These are phyloP conservation scores for Pleurotus giganteus DNA, from an alignment of 768 basidiomycete genomes.

Conservation along the genomic window DNA sequence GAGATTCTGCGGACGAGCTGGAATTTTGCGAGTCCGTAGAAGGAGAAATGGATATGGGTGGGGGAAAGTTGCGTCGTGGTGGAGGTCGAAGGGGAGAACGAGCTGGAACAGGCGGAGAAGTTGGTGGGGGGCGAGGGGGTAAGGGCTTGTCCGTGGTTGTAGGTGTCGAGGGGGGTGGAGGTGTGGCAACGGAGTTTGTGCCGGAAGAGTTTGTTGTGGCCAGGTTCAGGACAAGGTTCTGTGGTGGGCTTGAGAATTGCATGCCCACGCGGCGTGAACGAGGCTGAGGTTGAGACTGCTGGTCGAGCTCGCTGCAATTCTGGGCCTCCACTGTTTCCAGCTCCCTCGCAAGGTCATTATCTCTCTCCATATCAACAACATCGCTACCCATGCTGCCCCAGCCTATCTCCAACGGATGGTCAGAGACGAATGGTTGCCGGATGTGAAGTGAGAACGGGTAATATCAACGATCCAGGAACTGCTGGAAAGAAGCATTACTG, in stretches of 20 bases:
- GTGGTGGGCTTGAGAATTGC: constrained; percentile 7
- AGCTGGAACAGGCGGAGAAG: constrained; percentile 19
- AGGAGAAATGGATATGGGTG: constrained; percentile 16
- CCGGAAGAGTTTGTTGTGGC: constrained; percentile 7
- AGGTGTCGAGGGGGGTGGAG: constrained; percentile 4
- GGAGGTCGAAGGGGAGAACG: constrained; percentile 25
- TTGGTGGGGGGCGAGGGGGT: constrained; percentile 2
- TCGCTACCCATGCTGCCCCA: constrained; percentile 6
- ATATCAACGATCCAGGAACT: neutral
- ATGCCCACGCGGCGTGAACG: constrained; percentile 11
- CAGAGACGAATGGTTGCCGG: neutral
- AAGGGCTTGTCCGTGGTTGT: constrained; percentile 1
- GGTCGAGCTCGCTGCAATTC: constrained; percentile 3
- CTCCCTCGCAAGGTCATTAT: neutral
- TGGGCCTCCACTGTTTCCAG: neutral
- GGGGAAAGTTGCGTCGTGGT: constrained; percentile 12
- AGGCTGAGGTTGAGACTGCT: constrained; percentile 7
- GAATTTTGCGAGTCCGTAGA: constrained; percentile 3
- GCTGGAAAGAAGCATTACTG: neutral
- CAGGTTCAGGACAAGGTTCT: constrained; percentile 7
- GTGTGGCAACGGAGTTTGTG: constrained; percentile 6
- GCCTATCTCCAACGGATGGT: neutral
- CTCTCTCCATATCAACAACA: constrained; percentile 2
- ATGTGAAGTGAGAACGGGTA: neutral
- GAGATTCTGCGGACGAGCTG: constrained; percentile 4